Evolutionary conservation across 2,329 filamentous ascomycete species (phyloP), one percentile per base, ranked within the genome.

Genomic region (Fusarium foetens): DNA sequence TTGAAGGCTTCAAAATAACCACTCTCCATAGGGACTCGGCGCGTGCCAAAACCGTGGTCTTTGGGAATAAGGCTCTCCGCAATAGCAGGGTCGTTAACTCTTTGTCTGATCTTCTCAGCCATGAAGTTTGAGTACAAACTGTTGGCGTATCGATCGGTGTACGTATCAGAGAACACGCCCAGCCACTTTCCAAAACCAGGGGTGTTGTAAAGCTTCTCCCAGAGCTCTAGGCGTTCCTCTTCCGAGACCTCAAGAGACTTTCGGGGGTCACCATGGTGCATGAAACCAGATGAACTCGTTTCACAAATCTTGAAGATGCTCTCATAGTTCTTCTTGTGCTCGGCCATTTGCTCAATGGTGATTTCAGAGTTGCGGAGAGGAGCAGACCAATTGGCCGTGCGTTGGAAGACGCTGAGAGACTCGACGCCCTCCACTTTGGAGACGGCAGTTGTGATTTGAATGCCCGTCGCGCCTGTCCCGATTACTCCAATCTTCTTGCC

Each of bases 321-420:
- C 4, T 74, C 66, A 43, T 72, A 74, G 8, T 74, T 62, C 5
- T 61, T 54, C 38, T 66, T 72, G 3, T 69, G 46, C 2, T 66
- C 46, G 10, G 16, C 27, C 66, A 75, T 74, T 7, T 68, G 42
- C 19, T 75, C 61, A 0, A 55, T 2, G 0, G 72, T 62, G 19
- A 79, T 77, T 2, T 62, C 51, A 1, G 43, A 39, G 13, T 76
- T 76, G 11, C 62, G 66, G 0, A 78, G 66, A 6, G 78, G 78
- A 14, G 72, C 72, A 0, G 75, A 68, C 75, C 71, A 78, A 35
- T 74, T 77, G 13, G 78, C 66, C 1, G 75, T 79, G 5, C 79
- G 71, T 23, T 80, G 79, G 33, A 80, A 80, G 0, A 79, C 76
- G 3, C 72, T 80, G 16, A 82, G 61, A 8, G 79, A 81, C 41